These are phyloP conservation scores for Apiotrichum siamense DNA, from an alignment of 1,284 basidiomycete genomes.

Conservation along the genomic window DNA sequence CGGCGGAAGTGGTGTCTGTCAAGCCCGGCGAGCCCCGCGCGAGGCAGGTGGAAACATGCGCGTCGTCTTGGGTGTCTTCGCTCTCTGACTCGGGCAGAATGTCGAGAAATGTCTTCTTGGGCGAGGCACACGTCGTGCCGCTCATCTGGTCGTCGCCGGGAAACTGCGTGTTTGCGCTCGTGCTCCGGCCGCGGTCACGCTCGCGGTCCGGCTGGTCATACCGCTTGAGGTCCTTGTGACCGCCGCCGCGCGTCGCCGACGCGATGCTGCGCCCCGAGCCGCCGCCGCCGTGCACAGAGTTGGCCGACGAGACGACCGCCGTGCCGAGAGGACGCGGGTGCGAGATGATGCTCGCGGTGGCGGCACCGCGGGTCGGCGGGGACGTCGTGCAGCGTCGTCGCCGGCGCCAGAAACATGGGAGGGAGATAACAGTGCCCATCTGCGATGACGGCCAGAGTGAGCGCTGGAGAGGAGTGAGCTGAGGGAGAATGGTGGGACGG, in stretches of 20 bases:
- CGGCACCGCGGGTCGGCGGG: not conserved
- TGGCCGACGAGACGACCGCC: not conserved
- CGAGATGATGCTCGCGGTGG: not conserved
- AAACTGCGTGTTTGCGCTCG: too few relatives aligned
- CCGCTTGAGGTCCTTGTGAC: too few relatives aligned
- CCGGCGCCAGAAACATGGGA: constrained; percentile 2
- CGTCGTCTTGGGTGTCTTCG: too few relatives aligned
- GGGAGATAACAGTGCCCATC: constrained; percentile 7
- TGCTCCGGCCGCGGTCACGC: too few relatives aligned
- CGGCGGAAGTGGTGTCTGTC: too few relatives aligned
- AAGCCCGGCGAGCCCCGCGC: too few relatives aligned
- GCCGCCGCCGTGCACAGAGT: not conserved
- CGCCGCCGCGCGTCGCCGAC: not conserved
- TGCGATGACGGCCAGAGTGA: not conserved
- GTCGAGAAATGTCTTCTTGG: not conserved
- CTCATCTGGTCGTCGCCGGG: too few relatives aligned
- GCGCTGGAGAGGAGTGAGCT: not conserved
- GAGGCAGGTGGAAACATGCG: too few relatives aligned
- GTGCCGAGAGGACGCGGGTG: not conserved
- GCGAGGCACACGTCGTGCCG: too few relatives aligned
- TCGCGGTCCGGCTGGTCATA: too few relatives aligned
- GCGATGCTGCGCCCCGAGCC: not conserved
- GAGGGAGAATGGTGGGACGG: not conserved
- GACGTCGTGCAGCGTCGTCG: not conserved
- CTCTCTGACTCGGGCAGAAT: not conserved